Evolutionary conservation across 306 rosid genomes (phyloP), one percentile per base, ranked within the genome.

Genomic region (Geum urbanum): DNA sequence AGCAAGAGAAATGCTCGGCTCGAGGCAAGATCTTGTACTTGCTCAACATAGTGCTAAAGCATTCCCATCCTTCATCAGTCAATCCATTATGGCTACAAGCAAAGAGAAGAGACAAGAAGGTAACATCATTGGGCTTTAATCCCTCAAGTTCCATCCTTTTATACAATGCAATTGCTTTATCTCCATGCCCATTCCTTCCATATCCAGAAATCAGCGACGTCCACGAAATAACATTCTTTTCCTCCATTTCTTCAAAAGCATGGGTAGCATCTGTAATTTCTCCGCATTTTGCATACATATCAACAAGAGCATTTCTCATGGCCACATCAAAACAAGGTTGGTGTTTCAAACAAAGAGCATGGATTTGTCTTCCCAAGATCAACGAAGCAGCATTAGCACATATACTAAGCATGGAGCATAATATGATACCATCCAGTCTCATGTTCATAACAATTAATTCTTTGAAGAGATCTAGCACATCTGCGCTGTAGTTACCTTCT

Each of bases 301-400:
- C 74, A 66, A 80, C 43, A 0, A 80, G 71, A 44, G 84, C 74
- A 66, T 80, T 80, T 8, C 84, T 77, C 71, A 67, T 22, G n/a
- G 77, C 80, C 61, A 71, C 80, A 53, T 80, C 84, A 67, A 53
- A 27, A 51, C 62, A 47, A 48, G 74, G 56, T 59, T 76, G 72
- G 53, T 66, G 61, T 18, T 80, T 80, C 5, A 60, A 56, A 66
- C 52, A 50, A 39, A 75, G 50, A 24, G 80, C 74, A 55, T 75
- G 80, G 63, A 80, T 22, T 71, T 80, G 74, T 67, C 74, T 75
- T 67, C 84, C 84, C 4, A 80, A 52, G 64, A 75, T 71, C 73
- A 80, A 16, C 41, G 80, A 75, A 46, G 77, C 53, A 60, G 50
- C 43, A 39, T 67, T 80, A 0, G 80, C 80, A 61, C 80, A 80